Conservation (phyloP, 305 asterid species). For the Plantago rigida region DNA sequence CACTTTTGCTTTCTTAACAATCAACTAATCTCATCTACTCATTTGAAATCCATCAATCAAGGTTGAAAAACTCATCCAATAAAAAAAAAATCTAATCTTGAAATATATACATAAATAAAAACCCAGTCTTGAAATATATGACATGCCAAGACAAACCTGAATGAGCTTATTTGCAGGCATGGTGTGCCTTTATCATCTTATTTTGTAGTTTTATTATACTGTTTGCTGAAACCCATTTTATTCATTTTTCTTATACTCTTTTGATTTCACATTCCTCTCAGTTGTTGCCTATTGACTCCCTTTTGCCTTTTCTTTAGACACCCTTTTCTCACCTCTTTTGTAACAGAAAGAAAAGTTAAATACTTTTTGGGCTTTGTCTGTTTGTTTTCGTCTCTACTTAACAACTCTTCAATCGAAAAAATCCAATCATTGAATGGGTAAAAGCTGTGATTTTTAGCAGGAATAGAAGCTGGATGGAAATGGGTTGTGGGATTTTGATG, state of each 20-base stretch:
- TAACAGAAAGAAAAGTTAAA: neutral
- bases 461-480: conserved; percentile 17
- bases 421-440: conserved; percentile 23
- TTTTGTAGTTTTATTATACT: neutral
- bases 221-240: conserved; percentile 16
- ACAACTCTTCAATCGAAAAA: neutral
- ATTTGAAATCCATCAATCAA: conserved; percentile 1
- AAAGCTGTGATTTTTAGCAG: conserved; percentile 4
- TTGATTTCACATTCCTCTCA: conserved; percentile 28
- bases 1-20: conserved; percentile 20
- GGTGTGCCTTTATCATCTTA: conserved; percentile 31
- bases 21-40: neutral
- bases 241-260: neutral
- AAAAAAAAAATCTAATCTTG: no score
- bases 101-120: neutral
- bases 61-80: no score
- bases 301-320: conserved; percentile 9
- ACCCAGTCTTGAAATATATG: conserved; percentile 19
- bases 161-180: conserved; percentile 25
- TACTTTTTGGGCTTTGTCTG: neutral
- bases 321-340: conserved; percentile 18
- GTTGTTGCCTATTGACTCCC: conserved; percentile 32
- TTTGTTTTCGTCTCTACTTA: neutral
- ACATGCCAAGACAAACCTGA: conserved; percentile 26
- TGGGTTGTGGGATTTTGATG: conserved; percentile 12